Base-by-base conservation (phyloP, 2,329 filamentous ascomycete genomes). In the Albophoma yamanashiensis region DNA sequence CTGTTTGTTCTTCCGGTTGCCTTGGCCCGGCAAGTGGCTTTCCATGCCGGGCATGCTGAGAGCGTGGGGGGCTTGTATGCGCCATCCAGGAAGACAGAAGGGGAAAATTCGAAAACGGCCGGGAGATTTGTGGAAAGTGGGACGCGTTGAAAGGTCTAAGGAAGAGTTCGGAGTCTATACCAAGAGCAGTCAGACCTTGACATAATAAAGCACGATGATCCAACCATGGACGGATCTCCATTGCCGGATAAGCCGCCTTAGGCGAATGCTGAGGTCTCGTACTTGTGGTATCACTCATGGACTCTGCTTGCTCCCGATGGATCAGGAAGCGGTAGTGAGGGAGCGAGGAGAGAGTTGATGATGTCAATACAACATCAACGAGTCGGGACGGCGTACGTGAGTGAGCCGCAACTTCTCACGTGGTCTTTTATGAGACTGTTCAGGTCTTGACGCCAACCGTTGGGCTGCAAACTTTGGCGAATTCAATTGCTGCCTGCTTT, bases 121-220 rank as follows among this genome's bases (percentile, higher is more conserved):
- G 63, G 68, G 63, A 62, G 64, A 64, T 62, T 61, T 63, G 66
- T 58, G 60, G 62, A 58, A 57, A 34, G 58, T 39, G 50, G 58
- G 52, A 50, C 52, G 60, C 57, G 59, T 59, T 40, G 55, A 40
- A 25, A 43, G 40, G 55, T 57, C 55, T 57, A 57, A 42, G 34
- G 31, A 14, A 53, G 50, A 27, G 55, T 50, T 59, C 53, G 27
- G 52, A 60, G 55, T 62, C 64, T 67, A 69, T 69, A 72, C 68
- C 67, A 68, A 68, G 63, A 68, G 62, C 61, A 61, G 60, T 69
- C 68, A 72, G 68, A 68, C 66, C 66, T 68, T 66, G 64, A 72
- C 66, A 71, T 74, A 74, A 74, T 74, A 73, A 67, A 73, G 65
- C 66, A 71, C 68, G 66, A 73, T 73, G 70, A 71, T 68, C 65